Evolutionary conservation across 129 eudicot species (phyloP).

Genomic region (Saussurea involucrata): DNA sequence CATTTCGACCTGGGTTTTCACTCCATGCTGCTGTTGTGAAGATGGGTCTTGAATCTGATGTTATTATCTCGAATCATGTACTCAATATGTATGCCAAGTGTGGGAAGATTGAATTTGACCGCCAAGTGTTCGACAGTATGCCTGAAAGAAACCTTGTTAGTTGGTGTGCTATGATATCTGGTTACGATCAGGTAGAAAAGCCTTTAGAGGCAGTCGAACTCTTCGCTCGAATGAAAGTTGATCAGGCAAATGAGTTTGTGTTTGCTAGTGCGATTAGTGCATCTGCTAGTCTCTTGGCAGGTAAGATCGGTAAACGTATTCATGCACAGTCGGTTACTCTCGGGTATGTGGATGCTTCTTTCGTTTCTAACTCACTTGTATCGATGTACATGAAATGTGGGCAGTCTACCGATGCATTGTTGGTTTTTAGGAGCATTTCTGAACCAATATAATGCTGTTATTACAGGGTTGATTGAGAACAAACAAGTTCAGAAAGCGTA

Average conservation of each 20-base stretch:
- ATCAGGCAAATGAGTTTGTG: conserved; percentile 53
- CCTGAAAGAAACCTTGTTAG: conserved; percentile 59
- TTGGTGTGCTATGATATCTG: conserved; percentile 89
- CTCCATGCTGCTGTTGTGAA: conserved; percentile 68
- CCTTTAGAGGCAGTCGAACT: conserved; percentile 37
- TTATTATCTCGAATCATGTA: conserved; percentile 50
- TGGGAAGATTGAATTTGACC: conserved; percentile 39
- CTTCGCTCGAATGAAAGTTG: conserved; percentile 34
- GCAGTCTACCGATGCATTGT: conserved; percentile 46
- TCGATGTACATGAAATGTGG: conserved; percentile 75
- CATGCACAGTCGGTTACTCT: conserved; percentile 45
- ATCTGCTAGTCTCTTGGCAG: conserved; percentile 43
- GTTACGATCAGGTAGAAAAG: conserved; percentile 51
- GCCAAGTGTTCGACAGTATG: conserved; percentile 61
- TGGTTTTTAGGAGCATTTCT: conserved; percentile 23
- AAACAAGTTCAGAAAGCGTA: conserved; percentile 40
- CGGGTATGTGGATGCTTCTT: conserved; percentile 38
- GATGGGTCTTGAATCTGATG: conserved; percentile 31
- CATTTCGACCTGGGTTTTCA: conserved; percentile 43
- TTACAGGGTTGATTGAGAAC: conserved; percentile 60
- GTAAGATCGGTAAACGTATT: conserved; percentile 46
- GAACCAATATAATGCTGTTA: conserved; percentile 49
- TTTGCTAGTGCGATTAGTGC: conserved; percentile 70
- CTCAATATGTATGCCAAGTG: conserved; percentile 72
- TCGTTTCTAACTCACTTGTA: conserved; percentile 64